phyloP scores from a whole-genome alignment of 495 filamentous ascomycete species.

The Neurospora tetrasperma region DNA sequence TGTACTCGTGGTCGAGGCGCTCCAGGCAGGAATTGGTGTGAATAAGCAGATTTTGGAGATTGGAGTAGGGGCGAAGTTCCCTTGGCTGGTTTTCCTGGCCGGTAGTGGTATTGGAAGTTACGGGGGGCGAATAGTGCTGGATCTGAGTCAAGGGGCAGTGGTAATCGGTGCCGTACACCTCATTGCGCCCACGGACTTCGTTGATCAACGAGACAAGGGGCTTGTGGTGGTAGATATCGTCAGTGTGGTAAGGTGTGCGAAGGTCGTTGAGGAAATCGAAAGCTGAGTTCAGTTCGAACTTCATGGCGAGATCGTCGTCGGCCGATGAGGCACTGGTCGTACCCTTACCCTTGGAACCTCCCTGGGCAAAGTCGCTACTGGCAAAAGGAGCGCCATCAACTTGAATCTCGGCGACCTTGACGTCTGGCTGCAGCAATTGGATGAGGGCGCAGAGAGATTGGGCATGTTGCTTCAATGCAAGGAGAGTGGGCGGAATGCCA shows the following conservation, averaged over 20 bases:
- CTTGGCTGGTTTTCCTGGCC: conserved; percentile 1
- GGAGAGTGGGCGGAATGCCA: conserved; percentile 35
- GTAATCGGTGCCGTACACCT: conserved; percentile 28
- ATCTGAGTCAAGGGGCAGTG: conserved; percentile 30
- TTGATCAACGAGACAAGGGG: conserved; percentile 38
- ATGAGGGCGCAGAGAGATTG: conserved; percentile 43
- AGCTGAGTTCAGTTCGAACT: conserved; percentile 26
- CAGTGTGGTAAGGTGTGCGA: conserved; percentile 31
- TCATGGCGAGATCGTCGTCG: conserved; percentile 7
- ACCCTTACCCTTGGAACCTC: not conserved
- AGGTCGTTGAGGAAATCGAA: conserved; percentile 43
- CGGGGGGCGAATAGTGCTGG: not conserved
- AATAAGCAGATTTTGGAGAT: conserved; percentile 36
- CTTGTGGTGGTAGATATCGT: conserved; percentile 32
- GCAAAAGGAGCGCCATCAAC: conserved; percentile 4
- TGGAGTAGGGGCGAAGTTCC: conserved; percentile 28
- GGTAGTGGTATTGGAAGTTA: conserved; percentile 2
- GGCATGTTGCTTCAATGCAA: conserved; percentile 45
- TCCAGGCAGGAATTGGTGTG: conserved; percentile 46
- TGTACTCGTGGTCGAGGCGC: conserved; percentile 44
- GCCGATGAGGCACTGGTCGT: conserved; percentile 7
- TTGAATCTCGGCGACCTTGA: conserved; percentile 18
- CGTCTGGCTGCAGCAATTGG: conserved; percentile 28
- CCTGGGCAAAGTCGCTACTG: not conserved
- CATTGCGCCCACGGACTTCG: conserved; percentile 28